A percentile compares a stretch with the other conserved stretches of the same genome.
Conservation (phyloP, 2,329 filamentous ascomycete species). For the Cordyceps cateniannulata region DNA sequence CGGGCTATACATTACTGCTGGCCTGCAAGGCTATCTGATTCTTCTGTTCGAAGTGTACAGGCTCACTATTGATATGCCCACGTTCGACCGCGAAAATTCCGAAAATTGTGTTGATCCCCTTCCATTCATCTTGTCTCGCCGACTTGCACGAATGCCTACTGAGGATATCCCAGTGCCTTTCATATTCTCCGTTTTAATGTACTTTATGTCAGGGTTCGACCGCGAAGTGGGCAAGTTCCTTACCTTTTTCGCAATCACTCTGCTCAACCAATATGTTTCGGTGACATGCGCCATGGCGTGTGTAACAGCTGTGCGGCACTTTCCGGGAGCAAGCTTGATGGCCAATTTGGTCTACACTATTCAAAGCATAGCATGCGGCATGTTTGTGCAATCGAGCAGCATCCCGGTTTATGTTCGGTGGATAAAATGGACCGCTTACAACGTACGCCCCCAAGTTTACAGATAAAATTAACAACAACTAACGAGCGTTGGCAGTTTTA, state of each 20-base stretch:
- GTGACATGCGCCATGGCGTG: constrained; percentile 65
- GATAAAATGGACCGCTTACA: constrained; percentile 63
- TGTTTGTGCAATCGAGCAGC: constrained; percentile 66
- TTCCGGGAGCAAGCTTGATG: constrained; percentile 64
- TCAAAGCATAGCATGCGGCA: constrained; percentile 69
- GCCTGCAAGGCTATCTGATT: constrained; percentile 69
- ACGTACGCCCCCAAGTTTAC: constrained; percentile 31
- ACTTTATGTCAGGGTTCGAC: constrained; percentile 73
- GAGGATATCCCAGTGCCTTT: constrained; percentile 70
- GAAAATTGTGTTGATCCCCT: constrained; percentile 66
- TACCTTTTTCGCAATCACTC: constrained; percentile 60
- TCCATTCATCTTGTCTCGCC: constrained; percentile 63
- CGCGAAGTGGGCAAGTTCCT: constrained; percentile 59
- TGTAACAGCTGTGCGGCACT: constrained; percentile 58
- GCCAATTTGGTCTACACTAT: constrained; percentile 67
- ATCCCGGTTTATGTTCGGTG: constrained; percentile 74
- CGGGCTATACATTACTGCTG: constrained; percentile 64
- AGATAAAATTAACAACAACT: constrained; percentile 2
- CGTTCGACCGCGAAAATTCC: constrained; percentile 69
- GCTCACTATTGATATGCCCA: constrained; percentile 64
- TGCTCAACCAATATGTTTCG: constrained; percentile 67
- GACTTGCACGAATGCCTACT: constrained; percentile 60
- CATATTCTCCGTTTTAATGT: constrained; percentile 64
- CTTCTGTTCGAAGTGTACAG: constrained; percentile 72
- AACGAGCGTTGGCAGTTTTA: constrained; percentile 46